Evolutionary conservation across 2,329 filamentous ascomycete species (phyloP).

Genomic region (Diaporthe aspalathi): DNA sequence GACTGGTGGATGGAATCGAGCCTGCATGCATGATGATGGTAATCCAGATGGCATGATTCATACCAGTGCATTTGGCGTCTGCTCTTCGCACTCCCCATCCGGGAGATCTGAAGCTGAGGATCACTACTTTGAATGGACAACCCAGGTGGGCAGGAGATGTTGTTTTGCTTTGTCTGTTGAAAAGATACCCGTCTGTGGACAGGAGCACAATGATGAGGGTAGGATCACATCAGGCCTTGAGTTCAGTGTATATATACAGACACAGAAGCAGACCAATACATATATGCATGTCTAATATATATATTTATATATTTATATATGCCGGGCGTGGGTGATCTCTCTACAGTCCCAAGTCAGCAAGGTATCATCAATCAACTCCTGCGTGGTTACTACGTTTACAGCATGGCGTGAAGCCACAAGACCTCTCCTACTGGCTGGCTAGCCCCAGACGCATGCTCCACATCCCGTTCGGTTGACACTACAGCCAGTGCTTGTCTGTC

Average conservation of each 20-base stretch:
- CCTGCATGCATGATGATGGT: slow-evolving; percentile 5
- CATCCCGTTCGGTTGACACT: slow-evolving; percentile 21
- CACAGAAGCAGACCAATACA: too few species aligned
- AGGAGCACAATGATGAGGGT: not conserved
- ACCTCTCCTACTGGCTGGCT: not conserved
- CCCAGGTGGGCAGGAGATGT: not conserved
- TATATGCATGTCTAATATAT: too few species aligned
- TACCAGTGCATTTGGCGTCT: slow-evolving; percentile 3
- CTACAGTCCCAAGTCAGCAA: not conserved
- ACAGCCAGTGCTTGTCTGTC: not conserved
- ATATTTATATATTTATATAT: not conserved
- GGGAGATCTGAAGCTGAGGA: not conserved
- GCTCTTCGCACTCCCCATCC: not conserved
- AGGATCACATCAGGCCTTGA: too few species aligned
- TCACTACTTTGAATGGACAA: not conserved
- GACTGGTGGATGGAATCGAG: not conserved
- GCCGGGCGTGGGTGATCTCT: not conserved
- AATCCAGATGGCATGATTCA: slow-evolving; percentile 16
- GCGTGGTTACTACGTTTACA: too few species aligned
- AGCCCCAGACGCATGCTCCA: slow-evolving; percentile 24
- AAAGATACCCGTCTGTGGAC: not conserved
- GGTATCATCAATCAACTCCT: not conserved
- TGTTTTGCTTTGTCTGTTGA: slow-evolving; percentile 23
- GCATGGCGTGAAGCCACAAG: too few species aligned
- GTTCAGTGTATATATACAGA: too few species aligned